These are phyloP conservation scores for Solanum lignicaule DNA, from an alignment of 257 asterid species.

Conservation along the genomic window DNA sequence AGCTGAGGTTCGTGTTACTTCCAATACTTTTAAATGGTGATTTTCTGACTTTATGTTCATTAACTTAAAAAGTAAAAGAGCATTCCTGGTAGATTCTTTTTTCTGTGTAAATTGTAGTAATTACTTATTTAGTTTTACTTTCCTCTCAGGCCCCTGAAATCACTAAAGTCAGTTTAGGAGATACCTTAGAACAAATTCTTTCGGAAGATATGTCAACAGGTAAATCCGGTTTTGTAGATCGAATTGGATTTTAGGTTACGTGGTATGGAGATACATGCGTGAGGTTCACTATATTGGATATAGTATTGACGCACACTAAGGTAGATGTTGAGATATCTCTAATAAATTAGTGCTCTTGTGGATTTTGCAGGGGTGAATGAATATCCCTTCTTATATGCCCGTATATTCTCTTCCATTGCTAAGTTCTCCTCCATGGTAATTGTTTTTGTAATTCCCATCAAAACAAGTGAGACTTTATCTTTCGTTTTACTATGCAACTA, in stretches of 20 bases:
- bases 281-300: not conserved
- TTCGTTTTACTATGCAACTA: conserved; percentile 9
- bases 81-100: not conserved
- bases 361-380: conserved; percentile 54
- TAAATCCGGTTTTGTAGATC: conserved; percentile 17
- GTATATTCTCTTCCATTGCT: conserved; percentile 77
- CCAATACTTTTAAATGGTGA: not conserved
- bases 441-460: not conserved
- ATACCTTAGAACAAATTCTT: conserved; percentile 57
- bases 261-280: not conserved
- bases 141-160: conserved; percentile 51
- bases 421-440: conserved; percentile 76
- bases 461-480: conserved; percentile 2
- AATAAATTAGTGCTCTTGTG: conserved; percentile 4
- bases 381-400: conserved; percentile 87
- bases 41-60: not conserved
- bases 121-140: conserved; percentile 2
- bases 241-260: not conserved
- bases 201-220: conserved; percentile 80
- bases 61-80: not conserved
- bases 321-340: not conserved
- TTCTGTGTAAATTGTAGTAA: not conserved
- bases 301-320: not conserved
- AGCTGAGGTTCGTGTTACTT: conserved; percentile 48
- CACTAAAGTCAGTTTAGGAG: conserved; percentile 24